Evolutionary conservation across 2,329 filamentous ascomycete species (phyloP).

Genomic region (Claviceps maximensis): DNA sequence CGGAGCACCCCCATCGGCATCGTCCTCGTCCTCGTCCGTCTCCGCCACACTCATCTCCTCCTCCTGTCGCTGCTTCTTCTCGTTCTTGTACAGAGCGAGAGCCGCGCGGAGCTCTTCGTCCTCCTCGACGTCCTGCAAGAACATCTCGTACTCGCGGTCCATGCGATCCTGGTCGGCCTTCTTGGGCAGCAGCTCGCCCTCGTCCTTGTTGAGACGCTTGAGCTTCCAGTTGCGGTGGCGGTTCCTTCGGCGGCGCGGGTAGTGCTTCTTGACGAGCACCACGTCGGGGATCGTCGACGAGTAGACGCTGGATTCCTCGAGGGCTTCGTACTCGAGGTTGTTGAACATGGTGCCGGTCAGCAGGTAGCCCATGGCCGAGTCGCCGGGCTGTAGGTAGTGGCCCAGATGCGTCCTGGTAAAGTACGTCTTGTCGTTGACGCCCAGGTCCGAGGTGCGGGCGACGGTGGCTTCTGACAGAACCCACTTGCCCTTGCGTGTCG

Average conservation of each 20-base stretch:
- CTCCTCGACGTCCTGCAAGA: slow-evolving; percentile 92
- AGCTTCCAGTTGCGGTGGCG: slow-evolving; percentile 83
- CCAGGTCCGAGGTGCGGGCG: slow-evolving; percentile 74
- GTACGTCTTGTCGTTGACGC: slow-evolving; percentile 74
- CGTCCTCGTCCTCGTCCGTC: slow-evolving; percentile 43
- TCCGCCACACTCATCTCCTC: slow-evolving; percentile 57
- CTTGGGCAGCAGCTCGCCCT: slow-evolving; percentile 73
- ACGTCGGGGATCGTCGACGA: slow-evolving; percentile 77
- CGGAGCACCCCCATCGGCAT: slow-evolving; percentile 52
- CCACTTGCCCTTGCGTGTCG: slow-evolving; percentile 65
- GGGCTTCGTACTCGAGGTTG: slow-evolving; percentile 68
- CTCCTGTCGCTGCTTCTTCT: slow-evolving; percentile 34
- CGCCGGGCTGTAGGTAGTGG: slow-evolving; percentile 70
- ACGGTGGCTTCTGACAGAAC: slow-evolving; percentile 79
- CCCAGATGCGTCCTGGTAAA: slow-evolving; percentile 86
- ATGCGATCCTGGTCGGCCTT: slow-evolving; percentile 79
- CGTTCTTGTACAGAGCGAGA: slow-evolving; percentile 72
- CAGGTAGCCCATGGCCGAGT: slow-evolving; percentile 91
- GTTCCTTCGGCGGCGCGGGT: slow-evolving; percentile 68
- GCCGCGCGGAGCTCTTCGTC: slow-evolving; percentile 78
- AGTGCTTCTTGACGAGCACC: slow-evolving; percentile 93
- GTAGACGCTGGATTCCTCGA: slow-evolving; percentile 68
- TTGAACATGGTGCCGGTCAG: slow-evolving; percentile 86
- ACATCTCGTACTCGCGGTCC: slow-evolving; percentile 93
- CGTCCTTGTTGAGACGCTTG: slow-evolving; percentile 83